Base-by-base conservation (phyloP, 345 rosid genomes). In the Linum lewisii region DNA sequence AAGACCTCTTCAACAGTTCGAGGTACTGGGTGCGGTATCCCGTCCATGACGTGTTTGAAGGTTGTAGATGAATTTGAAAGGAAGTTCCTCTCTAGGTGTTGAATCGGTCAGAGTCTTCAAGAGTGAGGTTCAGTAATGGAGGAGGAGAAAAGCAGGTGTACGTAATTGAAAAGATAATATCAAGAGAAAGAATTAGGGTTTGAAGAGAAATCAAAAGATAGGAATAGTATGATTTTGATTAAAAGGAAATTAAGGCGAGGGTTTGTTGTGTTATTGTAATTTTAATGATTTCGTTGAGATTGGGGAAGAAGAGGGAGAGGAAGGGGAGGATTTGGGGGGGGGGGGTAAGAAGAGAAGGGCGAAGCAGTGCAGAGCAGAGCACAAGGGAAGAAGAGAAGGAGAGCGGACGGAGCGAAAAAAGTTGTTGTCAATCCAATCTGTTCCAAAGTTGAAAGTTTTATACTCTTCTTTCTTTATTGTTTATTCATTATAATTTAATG, bases 11-110 rank as follows among this genome's bases (percentile, higher is more conserved):
- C 56, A 9, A 52, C 56, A 3, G 56, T 52, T 21, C 56, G 23
- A 24, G 56, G 56, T 52, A 52, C 11, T 13, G 25, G 56, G 56
- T 52, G 56, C 56, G 56, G 56, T 20, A 52, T 24, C 56, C 24
- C 56, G 24, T 52, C 56, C 56, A 52, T 52, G 47, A 4, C 47
- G 47, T 11, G 47, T 42, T 42, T 42, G 16, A 11, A 42, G 47
- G 15, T 42, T 1, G 18, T 11, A 11, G 47, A 11, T 11, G 47
- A 42, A 42, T 16, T 42, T 42, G 47, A 29, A 29, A 29, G 34
- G 34, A 29, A 29, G 4, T 42, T 11, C 1, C 13, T 4, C 14
- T 42, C 47, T 11, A 1, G 15, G 18, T 42, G 14, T 42, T 42
- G 14, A 42, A 42, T 42, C 14, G 47, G 15, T 42, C 47, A 7